Evolutionary conservation across 345 rosid species (phyloP), one percentile per base, ranked within the genome.

Genomic region (Hevea brasiliensis): DNA sequence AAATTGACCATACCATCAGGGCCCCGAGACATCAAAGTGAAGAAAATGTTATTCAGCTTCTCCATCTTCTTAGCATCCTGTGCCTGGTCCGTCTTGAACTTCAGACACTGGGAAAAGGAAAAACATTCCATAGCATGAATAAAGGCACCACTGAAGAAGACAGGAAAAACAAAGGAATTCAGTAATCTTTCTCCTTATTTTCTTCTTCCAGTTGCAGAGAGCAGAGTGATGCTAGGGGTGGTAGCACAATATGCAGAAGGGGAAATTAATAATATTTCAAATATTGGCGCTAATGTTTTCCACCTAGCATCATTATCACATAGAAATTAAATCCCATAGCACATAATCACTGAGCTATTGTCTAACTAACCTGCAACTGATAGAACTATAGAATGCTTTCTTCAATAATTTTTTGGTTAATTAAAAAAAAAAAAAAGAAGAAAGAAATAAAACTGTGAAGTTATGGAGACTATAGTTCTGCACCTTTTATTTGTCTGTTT

Each of bases 51-150:
- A 77, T 89, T 95, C 74, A 95, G 84, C 83, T 92, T 95, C 88
- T 92, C 99, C 98, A 92, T 91, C 87, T 92, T 95, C 90, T 88
- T 95, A 7, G 96, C 99, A 64, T 92, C 97, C 77, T 95, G 97
- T 71, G 94, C 97, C 85, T 92, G 96, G 84, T 92, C 98, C 23
- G 97, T 95, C 87, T 95, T 95, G 82, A 95, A 95, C 85, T 95
- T 95, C 78, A 95, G 94, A 84, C 98, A 92, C 99, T 89, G 80
- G 64, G 17, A 74, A 37, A 58, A 68, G 54, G 74, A 24, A 57
- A 60, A 72, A 45, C 40, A 21, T 10, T 5, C 37, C 20, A 44
- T 21, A 24, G 6, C 29, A 54, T 8, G 10, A 60, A 45, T n/a
- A 65, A 53, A 65, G 17, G 26, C 7, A 65, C 53, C 27, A 32